Evolutionary conservation across 768 basidiomycete species (phyloP).

Genomic region (Scleroderma bovista): DNA sequence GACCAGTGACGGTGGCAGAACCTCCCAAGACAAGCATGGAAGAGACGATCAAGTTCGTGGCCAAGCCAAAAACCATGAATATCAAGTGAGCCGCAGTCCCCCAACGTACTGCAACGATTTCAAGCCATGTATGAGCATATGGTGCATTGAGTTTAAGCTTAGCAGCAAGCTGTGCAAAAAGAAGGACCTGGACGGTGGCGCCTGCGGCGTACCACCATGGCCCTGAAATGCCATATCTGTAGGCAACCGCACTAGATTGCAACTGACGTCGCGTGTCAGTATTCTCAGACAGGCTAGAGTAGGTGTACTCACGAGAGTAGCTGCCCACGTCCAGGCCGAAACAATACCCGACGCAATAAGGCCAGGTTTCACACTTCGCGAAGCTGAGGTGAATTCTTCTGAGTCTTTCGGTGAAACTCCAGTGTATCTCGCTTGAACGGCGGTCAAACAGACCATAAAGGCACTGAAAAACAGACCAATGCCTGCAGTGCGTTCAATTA

Average conservation of each 20-base stretch:
- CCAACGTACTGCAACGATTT: slow-evolving; percentile 80
- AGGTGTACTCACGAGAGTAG: slow-evolving; percentile 49
- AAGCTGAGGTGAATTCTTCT: slow-evolving; percentile 81
- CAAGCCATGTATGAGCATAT: slow-evolving; percentile 82
- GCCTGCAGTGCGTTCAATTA: slow-evolving; percentile 37
- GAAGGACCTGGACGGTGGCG: slow-evolving; percentile 81
- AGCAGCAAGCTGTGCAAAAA: slow-evolving; percentile 89
- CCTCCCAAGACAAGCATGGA: slow-evolving; percentile 78
- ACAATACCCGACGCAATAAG: slow-evolving; percentile 92
- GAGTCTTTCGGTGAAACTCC: slow-evolving; percentile 71
- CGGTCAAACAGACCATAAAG: slow-evolving; percentile 75
- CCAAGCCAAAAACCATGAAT: slow-evolving; percentile 90
- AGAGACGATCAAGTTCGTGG: slow-evolving; percentile 90
- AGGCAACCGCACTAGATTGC: slow-evolving; percentile 80
- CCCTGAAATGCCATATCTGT: slow-evolving; percentile 79
- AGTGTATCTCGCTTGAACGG: slow-evolving; percentile 81
- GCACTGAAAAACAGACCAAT: slow-evolving; percentile 86
- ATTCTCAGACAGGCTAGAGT: background rate
- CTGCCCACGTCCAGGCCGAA: slow-evolving; percentile 90
- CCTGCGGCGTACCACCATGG: slow-evolving; percentile 92
- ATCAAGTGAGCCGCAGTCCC: slow-evolving; percentile 72
- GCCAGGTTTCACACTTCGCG: slow-evolving; percentile 82
- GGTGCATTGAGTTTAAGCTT: slow-evolving; percentile 92
- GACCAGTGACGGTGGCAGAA: slow-evolving; percentile 79
- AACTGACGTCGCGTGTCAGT: slow-evolving; percentile 34